Evolutionary conservation across 306 rosid species (phyloP), one percentile per base, ranked within the genome.

Genomic region (Chamaecrista fasciculata): DNA sequence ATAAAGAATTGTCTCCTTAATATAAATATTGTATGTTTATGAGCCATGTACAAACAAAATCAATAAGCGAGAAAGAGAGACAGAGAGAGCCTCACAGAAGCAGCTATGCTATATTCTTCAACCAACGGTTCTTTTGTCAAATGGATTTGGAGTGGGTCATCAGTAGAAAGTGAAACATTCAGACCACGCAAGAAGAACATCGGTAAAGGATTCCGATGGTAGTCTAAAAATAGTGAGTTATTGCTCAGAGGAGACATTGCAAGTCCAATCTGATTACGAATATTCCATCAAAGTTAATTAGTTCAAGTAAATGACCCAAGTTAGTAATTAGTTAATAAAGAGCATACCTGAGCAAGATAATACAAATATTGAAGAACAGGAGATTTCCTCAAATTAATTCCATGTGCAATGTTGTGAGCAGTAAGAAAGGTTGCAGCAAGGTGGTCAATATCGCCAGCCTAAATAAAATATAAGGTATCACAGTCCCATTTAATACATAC

Each of bases 221-320:
- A 94, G 86, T 90, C 97, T 72, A 94, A 82, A 80, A 94, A 94
- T 37, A 94, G 74, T 20, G 98, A 94, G 82, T 94, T 94, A 69
- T 94, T 94, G 84, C 98, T 94, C 81, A 94, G 77, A 14, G 98
- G 98, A 64, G 98, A 94, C 98, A 94, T 90, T 26, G 97, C 98
- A 66, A 94, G 84, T 67, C 98, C 98, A 81, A 94, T 82, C 98
- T 94, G 83, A 69, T 55, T 31, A 67, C 57, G 31, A 60, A 66
- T 36, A 23, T 20, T 19, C 28, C 74, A 72, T 19, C 23, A 67
- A 36, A 53, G 29, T 62, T 40, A 66, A 47, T 4, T 2, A 46
- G 20, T 12, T 5, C 59, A 72, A 40, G 47, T 20, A 76, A 33
- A 33, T 28, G 36, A 42, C 78, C 73, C 26, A 70, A 44, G 75